phyloP scores from a whole-genome alignment of 768 basidiomycete species.

The Dentipellis sp. region DNA sequence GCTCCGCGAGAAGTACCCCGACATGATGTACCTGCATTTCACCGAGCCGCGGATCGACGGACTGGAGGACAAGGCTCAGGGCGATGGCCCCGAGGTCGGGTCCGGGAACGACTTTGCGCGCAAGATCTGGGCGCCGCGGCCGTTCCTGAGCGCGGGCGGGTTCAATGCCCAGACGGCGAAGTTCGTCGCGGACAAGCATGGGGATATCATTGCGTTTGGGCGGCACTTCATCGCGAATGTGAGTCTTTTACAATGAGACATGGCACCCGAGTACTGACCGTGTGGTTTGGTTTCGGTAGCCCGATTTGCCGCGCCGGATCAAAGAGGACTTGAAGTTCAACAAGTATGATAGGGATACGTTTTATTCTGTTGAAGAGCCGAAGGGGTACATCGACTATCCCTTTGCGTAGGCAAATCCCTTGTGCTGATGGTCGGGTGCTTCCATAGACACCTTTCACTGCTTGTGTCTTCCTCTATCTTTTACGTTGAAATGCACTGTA shows the following conservation, averaged over 20 bases:
- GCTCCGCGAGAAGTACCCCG: constrained; percentile 30
- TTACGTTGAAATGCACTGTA: too few relatives aligned
- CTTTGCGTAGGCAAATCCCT: neutral
- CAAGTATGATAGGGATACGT: neutral
- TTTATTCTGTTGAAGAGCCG: neutral
- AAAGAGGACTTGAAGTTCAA: neutral
- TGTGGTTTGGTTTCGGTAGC: neutral
- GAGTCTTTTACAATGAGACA: neutral
- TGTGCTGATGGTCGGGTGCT: too few relatives aligned
- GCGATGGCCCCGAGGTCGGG: constrained; percentile 5
- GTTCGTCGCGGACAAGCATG: constrained; percentile 14
- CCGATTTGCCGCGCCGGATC: neutral
- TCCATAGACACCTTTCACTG: too few relatives aligned
- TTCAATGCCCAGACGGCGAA: constrained; percentile 15
- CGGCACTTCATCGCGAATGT: constrained; percentile 22
- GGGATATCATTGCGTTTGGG: constrained; percentile 19
- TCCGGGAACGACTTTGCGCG: constrained; percentile 13
- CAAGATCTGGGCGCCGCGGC: constrained; percentile 16
- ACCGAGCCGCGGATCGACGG: constrained; percentile 21
- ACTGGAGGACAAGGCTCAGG: neutral
- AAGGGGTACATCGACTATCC: neutral
- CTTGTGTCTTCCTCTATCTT: too few relatives aligned
- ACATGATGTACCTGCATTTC: constrained; percentile 31
- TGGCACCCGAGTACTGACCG: neutral
- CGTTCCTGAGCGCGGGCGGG: constrained; percentile 17